A percentile compares a stretch with the other conserved stretches of the same genome.
These are phyloP conservation scores for Boechera retrofracta DNA, from an alignment of 345 rosid species.

Conservation along the genomic window DNA sequence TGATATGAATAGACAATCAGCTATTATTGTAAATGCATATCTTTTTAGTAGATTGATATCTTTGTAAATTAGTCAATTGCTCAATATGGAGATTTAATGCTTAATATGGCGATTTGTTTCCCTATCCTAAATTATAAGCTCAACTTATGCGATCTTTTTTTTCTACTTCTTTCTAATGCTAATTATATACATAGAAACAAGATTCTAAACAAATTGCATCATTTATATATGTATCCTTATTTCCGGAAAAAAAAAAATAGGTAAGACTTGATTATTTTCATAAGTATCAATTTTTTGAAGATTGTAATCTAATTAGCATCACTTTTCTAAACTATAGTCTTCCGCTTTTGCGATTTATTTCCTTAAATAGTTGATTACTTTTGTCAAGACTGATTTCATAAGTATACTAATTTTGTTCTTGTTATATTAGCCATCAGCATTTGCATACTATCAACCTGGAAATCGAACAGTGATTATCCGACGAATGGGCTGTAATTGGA, in stretches of 20 bases:
- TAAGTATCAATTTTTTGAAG: not conserved
- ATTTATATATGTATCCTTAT: not conserved
- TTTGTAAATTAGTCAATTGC: conserved; percentile 25
- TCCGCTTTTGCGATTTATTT: not conserved
- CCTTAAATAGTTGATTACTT: not conserved
- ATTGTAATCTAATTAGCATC: not conserved
- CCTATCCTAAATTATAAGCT: not conserved
- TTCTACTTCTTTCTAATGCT: not conserved
- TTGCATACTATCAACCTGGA: too few species aligned
- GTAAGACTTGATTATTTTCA: not conserved
- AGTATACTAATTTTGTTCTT: too few species aligned
- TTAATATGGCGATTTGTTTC: not conserved
- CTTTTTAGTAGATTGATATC: conserved; percentile 23
- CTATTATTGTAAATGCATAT: conserved; percentile 27
- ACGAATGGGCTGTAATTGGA: too few species aligned
- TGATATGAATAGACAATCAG: conserved; percentile 21
- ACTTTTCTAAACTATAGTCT: not conserved
- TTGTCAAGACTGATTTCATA: not conserved
- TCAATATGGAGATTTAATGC: conserved; percentile 22
- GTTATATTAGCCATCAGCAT: too few species aligned
- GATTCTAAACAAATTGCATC: not conserved
- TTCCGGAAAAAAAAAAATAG: not conserved
- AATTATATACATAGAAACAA: not conserved
- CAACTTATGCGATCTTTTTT: not conserved
- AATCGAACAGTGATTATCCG: too few species aligned